Evolutionary conservation across 2,329 filamentous ascomycete species (phyloP), one percentile per base, ranked within the genome.

Genomic region (Colletotrichum sansevieriae): DNA sequence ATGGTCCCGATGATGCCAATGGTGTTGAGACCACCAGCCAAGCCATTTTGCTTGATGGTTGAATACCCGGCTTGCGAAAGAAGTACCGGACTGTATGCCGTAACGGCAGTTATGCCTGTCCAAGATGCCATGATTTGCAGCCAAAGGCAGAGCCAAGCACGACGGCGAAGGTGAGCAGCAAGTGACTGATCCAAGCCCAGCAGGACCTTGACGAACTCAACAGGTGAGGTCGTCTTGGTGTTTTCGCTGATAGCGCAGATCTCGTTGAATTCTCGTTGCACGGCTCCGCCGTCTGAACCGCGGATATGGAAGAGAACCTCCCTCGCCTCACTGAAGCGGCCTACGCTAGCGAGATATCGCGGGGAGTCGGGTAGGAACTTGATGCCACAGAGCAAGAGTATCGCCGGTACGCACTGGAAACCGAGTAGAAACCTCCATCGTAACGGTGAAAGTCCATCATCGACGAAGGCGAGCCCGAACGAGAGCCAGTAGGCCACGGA

Each of bases 1-100:
- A 85, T 82, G 2, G 84, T 87, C 1, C 83, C 84, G 2, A 85
- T 69, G 29, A 87, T 83, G 12, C 84, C 84, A 56, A 87, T 78
- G 0, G 83, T 86, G 73, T 86, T 87, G 15, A 85, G 74, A 6
- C 83, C 81, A 6, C 85, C 85, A 1, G 84, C 81, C 10, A 87
- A 80, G 41, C 84, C 81, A 59, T 82, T 83, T 64, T 83, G 46
- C 10, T 20, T 49, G 12, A 49, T 6, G 9, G 20, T 22, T 12
- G 46, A 22, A 22, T 25, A 25, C 4, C 46, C 46, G 12, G 46
- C 46, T 15, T 49, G 20, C 20, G 46, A 49, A 4, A 49, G 46
- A 13, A 49, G 12, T 13, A 49, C 46, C 1, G 29, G 49, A 5
- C 49, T 25, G 0, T 52, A 52, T 22, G 33, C 33, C 9, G 25